A percentile compares a stretch with the other conserved stretches of the same genome.
These are phyloP conservation scores for Apiospora marii DNA, from an alignment of 2,329 filamentous ascomycete species.

Conservation along the genomic window DNA sequence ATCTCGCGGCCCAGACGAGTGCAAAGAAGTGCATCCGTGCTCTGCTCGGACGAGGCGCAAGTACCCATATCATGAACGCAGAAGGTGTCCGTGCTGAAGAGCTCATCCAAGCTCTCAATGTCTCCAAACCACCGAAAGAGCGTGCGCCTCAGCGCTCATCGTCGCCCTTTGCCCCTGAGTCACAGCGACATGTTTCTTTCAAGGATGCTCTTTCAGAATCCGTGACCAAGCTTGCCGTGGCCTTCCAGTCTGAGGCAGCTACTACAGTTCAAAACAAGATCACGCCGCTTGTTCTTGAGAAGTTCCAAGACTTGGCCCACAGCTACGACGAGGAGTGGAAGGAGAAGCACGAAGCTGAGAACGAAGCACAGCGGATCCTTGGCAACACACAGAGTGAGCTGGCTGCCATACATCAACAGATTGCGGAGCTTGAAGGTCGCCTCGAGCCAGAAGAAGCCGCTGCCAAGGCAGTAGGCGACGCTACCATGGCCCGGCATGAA, in stretches of 20 bases:
- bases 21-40: slow-evolving; percentile 89
- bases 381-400: slow-evolving; percentile 74
- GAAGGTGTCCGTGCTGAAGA: slow-evolving; percentile 86
- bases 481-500: slow-evolving; percentile 56
- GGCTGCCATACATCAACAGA: slow-evolving; percentile 64
- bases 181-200: slow-evolving; percentile 62
- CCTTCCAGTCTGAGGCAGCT: slow-evolving; percentile 70
- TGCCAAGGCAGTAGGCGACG: slow-evolving; percentile 59
- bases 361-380: slow-evolving; percentile 71
- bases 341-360: slow-evolving; percentile 75
- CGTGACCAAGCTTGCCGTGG: slow-evolving; percentile 49
- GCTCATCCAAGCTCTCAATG: slow-evolving; percentile 79
- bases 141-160: slow-evolving; percentile 79
- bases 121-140: slow-evolving; percentile 67
- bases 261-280: slow-evolving; percentile 75
- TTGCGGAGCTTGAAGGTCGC: slow-evolving; percentile 62
- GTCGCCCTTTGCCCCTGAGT: slow-evolving; percentile 71
- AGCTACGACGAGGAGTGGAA: slow-evolving; percentile 79
- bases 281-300: slow-evolving; percentile 73
- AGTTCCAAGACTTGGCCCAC: slow-evolving; percentile 73
- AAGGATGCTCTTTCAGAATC: slow-evolving; percentile 57
- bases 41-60: slow-evolving; percentile 79
- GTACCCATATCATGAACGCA: slow-evolving; percentile 82
- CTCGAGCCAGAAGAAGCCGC: slow-evolving; percentile 64
- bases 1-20: slow-evolving; percentile 79